Conservation (phyloP, 1,284 basidiomycete species). For the Baeospora myosura region DNA sequence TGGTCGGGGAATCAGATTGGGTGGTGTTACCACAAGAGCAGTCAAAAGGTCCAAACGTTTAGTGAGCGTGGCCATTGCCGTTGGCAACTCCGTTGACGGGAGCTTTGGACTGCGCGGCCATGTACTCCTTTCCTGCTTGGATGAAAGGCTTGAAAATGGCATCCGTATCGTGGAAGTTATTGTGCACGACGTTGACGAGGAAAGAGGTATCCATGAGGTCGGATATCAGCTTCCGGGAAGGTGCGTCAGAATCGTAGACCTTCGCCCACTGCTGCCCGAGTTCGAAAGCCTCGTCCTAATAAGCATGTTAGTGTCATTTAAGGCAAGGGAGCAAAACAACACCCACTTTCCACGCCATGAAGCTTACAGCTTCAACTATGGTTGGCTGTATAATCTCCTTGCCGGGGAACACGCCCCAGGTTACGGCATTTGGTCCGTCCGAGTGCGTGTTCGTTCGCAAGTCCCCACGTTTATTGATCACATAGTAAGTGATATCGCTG, state of each 20-base stretch:
- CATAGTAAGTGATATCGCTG: conserved; percentile 91
- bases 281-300: conserved; percentile 92
- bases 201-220: conserved; percentile 76
- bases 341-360: conserved; percentile 92
- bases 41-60: conserved; percentile 6
- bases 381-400: conserved; percentile 98
- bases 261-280: conserved; percentile 92
- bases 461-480: conserved; percentile 89
- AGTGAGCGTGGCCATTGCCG: not conserved
- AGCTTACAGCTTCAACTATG: conserved; percentile 94
- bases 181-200: conserved; percentile 97
- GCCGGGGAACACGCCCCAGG: conserved; percentile 98
- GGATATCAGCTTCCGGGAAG: conserved; percentile 71
- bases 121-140: conserved; percentile 60
- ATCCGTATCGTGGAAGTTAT: conserved; percentile 83
- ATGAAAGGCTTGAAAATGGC: conserved; percentile 87
- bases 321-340: conserved; percentile 2
- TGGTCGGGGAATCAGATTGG: conserved; percentile 7
- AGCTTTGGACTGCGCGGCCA: conserved; percentile 25
- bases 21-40: conserved; percentile 9
- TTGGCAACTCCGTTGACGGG: conserved; percentile 7
- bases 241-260: conserved; percentile 76
- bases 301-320: conserved; percentile 2
- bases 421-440: conserved; percentile 95
- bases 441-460: conserved; percentile 88